Evolutionary conservation across 1,284 basidiomycete genomes (phyloP), one percentile per base, ranked within the genome.

Genomic region (Sanghuangporus baumii): DNA sequence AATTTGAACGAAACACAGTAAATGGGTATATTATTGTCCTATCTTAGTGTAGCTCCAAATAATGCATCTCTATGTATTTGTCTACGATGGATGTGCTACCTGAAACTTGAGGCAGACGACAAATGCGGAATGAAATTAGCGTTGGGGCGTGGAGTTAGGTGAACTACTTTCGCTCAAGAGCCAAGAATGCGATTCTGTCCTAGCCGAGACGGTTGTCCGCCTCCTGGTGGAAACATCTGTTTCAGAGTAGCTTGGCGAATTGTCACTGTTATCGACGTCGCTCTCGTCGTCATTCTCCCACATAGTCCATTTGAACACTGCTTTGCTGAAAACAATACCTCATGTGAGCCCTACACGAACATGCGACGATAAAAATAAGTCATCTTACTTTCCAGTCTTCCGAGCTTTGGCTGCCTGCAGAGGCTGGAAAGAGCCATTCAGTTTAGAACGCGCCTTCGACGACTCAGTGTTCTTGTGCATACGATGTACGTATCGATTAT

Each of bases 121-220:
- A 2, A 23, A 31, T 37, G 40, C 9, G 36, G 47, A 37, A 16
- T 12, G 14, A 51, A 52, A 8, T 52, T 38, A 60, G 48, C 46
- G 14, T 37, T 5, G 41, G 9, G 40, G 52, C 8, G 60, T 55
- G 18, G 18, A 14, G 26, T 20, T 46, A 5, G 60, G 60, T 16
- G 41, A 57, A n/a, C 37, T 48, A 16, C 16, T 18, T 12, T 61
- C 55, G n/a, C 60, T 61, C 41, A 48, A 48, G 16, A 61, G 60
- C 60, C 60, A 61, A 36, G 46, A 37, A 51, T 57, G 41, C 20
- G 54, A 50, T 9, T 20, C 31, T 52, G 55, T 34, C 14, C 16
- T 46, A 9, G 43, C 20, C 43, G 56, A 46, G 14, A 36, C 16
- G 16, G 11, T 36, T 3, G 34, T 37, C 6, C 6, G 9, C 41